Base-by-base conservation (phyloP, 2,329 filamentous ascomycete genomes). In the Neospermospora avenae region DNA sequence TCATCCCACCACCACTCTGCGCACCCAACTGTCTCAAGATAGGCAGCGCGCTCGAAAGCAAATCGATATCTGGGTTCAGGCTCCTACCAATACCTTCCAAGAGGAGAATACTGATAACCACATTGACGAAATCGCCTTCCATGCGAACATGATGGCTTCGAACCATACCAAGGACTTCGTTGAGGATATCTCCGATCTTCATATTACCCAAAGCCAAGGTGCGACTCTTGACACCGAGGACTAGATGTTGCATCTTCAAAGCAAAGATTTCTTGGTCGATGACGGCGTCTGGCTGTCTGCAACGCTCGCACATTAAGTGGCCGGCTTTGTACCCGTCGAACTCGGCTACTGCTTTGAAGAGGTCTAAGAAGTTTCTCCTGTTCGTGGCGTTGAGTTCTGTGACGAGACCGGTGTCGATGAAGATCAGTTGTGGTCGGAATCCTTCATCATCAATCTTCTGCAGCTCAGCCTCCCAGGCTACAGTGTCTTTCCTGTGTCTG, bases 91-190 rank as follows among this genome's bases (percentile, higher is more conserved):
- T 99, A 6, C 95, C 95, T 73, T 99, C 95, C 1, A 99, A 81
- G 2, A 99, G 81, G 35, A 99, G 78, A 56, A 98, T 97, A 61
- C 91, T 96, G 60, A 99, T 88, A 31, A 99, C 93, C 4, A 99
- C 95, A 71, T 99, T 99, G 72, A 99, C 92, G 72, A 98, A 99
- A 73, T 99, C 95, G 8, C 95, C 95, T 75, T 99, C 95, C 54
- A 99, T 83, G 8, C 95, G 84, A 3, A 99, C 95, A 72, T 99
- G 95, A 73, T 99, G 95, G 10, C 81, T 79, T 58, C 95, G 85
- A 31, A 99, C 95, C 92, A 99, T 97, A 61, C 82, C 82, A 46
- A 99, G 79, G 0, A 98, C 95, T 68, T 96, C 84, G 70, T 95
- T 92, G 31, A 99, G 76, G 20, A 99, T 92, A 68, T 99, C 95